Conservation (phyloP, 2,329 filamentous ascomycete genomes). For the Macrophomina phaseolina region DNA sequence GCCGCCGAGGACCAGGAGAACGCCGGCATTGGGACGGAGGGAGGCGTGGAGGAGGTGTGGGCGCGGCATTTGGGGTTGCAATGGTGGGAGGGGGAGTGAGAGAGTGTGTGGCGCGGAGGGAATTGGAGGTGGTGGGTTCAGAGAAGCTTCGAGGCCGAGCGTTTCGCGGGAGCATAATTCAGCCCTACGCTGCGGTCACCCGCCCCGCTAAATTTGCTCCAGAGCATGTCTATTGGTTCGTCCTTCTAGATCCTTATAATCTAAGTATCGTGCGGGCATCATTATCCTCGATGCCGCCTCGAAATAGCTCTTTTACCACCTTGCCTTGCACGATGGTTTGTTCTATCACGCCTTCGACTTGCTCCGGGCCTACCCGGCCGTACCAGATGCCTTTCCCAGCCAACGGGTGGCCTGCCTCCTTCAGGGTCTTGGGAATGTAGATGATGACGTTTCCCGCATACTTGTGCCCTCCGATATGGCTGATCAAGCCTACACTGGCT, state of each 20-base stretch:
- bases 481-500: conserved; percentile 72
- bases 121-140: conserved; percentile 1
- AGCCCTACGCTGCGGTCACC: conserved; percentile 4
- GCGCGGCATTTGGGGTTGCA: conserved; percentile 14
- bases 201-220: neutral
- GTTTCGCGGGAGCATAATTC: conserved; percentile 18
- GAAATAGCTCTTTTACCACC: conserved; percentile 72
- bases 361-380: conserved; percentile 73
- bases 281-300: conserved; percentile 65
- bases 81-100: neutral
- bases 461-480: conserved; percentile 84
- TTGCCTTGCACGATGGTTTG: conserved; percentile 72
- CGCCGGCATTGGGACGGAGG: conserved; percentile 36
- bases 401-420: conserved; percentile 57
- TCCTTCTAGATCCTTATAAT: neutral
- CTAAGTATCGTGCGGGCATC: conserved; percentile 35
- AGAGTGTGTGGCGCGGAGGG: neutral
- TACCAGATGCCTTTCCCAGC: conserved; percentile 82
- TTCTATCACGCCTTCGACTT: conserved; percentile 76
- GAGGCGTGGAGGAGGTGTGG: conserved; percentile 30
- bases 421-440: conserved; percentile 68
- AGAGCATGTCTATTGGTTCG: neutral
- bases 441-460: conserved; percentile 85
- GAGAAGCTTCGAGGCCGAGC: conserved; percentile 16
- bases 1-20: conserved; percentile 40